phyloP scores from a whole-genome alignment of 805 yeast genomes.

The Yamadazyma akitaensis region DNA sequence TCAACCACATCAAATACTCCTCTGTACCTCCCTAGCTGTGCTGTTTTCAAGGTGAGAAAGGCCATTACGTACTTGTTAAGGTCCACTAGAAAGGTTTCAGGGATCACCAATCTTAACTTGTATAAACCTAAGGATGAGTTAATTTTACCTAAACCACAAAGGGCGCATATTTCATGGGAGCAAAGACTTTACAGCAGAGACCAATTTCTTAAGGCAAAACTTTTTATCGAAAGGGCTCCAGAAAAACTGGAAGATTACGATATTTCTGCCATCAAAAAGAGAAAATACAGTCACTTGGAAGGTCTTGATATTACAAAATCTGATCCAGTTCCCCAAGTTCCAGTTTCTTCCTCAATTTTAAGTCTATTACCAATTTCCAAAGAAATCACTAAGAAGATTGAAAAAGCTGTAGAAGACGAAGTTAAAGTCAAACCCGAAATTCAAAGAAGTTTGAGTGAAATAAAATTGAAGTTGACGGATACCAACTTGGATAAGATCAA shows the following conservation, averaged over 20 bases:
- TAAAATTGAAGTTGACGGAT: slow-evolving; percentile 11
- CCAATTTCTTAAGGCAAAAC: slow-evolving; percentile 13
- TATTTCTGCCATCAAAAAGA: background rate
- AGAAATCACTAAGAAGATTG: slow-evolving; percentile 9
- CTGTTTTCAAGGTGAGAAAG: slow-evolving; percentile 57
- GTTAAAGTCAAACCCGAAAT: slow-evolving; percentile 13
- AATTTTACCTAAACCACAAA: slow-evolving; percentile 27
- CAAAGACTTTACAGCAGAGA: slow-evolving; percentile 31
- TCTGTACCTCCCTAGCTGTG: slow-evolving; percentile 42
- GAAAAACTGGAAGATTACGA: background rate
- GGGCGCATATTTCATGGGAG: slow-evolving; percentile 36
- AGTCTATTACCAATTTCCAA: slow-evolving; percentile 1
- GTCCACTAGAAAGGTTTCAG: slow-evolving; percentile 51
- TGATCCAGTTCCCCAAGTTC: background rate
- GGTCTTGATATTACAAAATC: background rate
- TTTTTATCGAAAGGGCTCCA: background rate
- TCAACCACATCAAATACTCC: slow-evolving; percentile 34
- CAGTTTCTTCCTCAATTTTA: background rate
- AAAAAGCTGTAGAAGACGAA: slow-evolving; percentile 11
- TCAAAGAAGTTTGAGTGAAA: slow-evolving; percentile 12
- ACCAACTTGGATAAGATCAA: slow-evolving; percentile 4
- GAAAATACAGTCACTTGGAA: background rate
- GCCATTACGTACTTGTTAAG: slow-evolving; percentile 58
- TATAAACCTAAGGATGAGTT: slow-evolving; percentile 39
- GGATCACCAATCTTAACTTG: slow-evolving; percentile 32